Conservation (phyloP, 2,329 filamentous ascomycete species). For the Biscogniauxia marginata region DNA sequence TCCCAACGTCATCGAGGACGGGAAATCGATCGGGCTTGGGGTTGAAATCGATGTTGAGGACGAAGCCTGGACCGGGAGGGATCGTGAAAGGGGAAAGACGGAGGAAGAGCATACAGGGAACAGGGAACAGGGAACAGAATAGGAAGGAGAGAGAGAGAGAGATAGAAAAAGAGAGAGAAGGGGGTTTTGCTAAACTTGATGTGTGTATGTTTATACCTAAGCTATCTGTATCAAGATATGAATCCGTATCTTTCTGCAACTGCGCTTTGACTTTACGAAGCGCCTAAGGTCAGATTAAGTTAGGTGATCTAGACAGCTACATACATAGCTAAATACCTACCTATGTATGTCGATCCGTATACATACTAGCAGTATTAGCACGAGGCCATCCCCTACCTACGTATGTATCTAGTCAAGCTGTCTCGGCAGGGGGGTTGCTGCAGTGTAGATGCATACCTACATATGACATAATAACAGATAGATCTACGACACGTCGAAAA, state of each 20-base stretch:
- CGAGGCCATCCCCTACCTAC: neutral
- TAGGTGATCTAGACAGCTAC: neutral
- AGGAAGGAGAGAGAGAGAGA: neutral
- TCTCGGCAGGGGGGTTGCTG: no score
- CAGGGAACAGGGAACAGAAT: neutral
- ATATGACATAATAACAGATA: neutral
- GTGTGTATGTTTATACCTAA: neutral
- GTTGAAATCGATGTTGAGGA: conserved; percentile 4
- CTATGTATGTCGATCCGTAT: neutral
- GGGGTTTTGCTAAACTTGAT: neutral
- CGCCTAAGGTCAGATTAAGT: neutral
- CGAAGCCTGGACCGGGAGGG: neutral
- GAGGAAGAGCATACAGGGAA: neutral
- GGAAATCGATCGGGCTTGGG: neutral
- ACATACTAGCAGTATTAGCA: neutral
- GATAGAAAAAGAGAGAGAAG: no score
- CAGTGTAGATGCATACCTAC: no score
- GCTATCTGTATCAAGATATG: neutral
- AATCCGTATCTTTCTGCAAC: neutral
- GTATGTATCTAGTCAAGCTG: neutral
- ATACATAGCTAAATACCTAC: no score
- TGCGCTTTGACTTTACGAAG: neutral
- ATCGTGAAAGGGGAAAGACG: neutral
- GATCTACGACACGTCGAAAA: neutral
- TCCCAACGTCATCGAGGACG: neutral